Evolutionary conservation across 139 green algal species (phyloP).

Genomic region (Chlamydomonas applanata): DNA sequence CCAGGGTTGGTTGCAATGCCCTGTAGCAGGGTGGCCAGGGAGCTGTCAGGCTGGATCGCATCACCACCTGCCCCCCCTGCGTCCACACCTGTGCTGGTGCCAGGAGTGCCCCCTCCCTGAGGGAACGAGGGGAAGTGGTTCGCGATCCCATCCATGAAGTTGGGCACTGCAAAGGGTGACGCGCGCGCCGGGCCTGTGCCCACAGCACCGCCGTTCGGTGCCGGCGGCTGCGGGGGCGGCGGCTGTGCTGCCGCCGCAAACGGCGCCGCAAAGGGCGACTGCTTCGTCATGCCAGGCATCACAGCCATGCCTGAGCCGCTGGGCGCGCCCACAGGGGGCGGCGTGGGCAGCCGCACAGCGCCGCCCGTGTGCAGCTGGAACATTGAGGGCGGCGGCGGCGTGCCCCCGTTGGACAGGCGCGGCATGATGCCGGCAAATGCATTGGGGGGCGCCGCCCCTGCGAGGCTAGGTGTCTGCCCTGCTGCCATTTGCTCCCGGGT

Average conservation of each 20-base stretch:
- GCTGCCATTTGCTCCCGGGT: neutral
- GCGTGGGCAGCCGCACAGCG: no score
- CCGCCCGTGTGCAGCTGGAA: no score
- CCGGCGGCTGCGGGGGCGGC: neutral
- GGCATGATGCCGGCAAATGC: neutral
- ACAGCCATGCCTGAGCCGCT: neutral
- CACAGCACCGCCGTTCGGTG: neutral
- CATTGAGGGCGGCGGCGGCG: no score
- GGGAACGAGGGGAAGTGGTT: constrained; percentile 19
- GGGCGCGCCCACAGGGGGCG: neutral
- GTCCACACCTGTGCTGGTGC: neutral
- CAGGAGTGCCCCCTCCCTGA: neutral
- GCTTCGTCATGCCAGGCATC: neutral
- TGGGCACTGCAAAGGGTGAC: neutral
- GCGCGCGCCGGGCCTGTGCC: neutral
- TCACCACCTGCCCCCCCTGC: neutral
- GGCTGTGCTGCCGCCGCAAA: no score
- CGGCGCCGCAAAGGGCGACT: neutral
- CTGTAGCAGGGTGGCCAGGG: no score
- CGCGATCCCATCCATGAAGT: constrained; percentile 7
- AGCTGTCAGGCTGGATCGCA: no score
- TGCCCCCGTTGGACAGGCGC: no score
- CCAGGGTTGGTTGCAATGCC: no score
- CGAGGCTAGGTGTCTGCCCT: neutral
- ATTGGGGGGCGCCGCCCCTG: neutral